Conservation (phyloP, 306 rosid genomes). For the Vachellia pachyceras region DNA sequence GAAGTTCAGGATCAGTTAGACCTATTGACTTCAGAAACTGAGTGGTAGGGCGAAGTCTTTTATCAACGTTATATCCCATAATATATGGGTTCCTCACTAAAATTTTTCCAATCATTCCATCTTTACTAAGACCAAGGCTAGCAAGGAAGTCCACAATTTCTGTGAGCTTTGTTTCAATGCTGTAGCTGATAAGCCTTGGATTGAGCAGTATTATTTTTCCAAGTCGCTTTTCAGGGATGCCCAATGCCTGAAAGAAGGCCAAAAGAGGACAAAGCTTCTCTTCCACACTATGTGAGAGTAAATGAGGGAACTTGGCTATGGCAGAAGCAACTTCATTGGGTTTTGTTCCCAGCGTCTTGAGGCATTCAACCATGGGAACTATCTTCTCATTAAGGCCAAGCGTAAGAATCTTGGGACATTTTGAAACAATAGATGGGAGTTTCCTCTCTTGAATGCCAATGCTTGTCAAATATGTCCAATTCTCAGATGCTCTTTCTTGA, state of each 20-base stretch:
- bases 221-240: slow-evolving; percentile 76
- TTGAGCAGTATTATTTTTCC: slow-evolving; percentile 80
- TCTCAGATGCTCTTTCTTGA: no score
- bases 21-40: slow-evolving; percentile 73
- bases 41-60: slow-evolving; percentile 71
- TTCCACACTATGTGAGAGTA: slow-evolving; percentile 78
- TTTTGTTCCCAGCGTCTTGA: no score
- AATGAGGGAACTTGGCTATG: no score
- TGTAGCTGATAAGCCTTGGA: slow-evolving; percentile 92
- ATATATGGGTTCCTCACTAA: slow-evolving; percentile 75
- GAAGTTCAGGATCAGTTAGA: slow-evolving; percentile 64
- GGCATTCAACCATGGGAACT: no score
- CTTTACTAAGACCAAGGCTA: slow-evolving; percentile 70
- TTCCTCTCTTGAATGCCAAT: no score
- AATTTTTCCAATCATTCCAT: no score
- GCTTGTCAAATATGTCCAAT: no score
- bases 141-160: slow-evolving; percentile 75
- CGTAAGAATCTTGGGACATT: no score
- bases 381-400: no score
- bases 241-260: slow-evolving; percentile 85
- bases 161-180: slow-evolving; percentile 74
- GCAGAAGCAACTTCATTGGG: no score
- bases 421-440: no score
- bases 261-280: slow-evolving; percentile 94
- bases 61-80: slow-evolving; percentile 83